Conservation (phyloP, 2,329 filamentous ascomycete species). For the Colletotrichum sidae region DNA sequence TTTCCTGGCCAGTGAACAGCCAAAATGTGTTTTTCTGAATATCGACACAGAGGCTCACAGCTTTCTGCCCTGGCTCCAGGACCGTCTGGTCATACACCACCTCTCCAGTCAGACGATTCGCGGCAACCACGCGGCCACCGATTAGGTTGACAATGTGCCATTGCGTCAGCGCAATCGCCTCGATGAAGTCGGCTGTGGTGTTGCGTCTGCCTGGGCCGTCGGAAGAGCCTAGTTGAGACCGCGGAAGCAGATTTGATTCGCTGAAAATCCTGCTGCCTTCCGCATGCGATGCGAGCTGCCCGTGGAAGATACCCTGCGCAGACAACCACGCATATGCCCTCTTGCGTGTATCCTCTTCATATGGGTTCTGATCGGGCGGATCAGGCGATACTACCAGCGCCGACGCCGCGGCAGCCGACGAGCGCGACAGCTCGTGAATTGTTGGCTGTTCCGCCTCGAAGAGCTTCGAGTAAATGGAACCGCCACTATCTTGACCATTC, state of each 20-base stretch:
- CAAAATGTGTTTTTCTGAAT: conserved; percentile 97
- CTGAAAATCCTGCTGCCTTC: conserved; percentile 81
- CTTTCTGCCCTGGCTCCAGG: conserved; percentile 80
- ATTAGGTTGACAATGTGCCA: conserved; percentile 92
- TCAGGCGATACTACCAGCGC: conserved; percentile 83
- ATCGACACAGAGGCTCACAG: conserved; percentile 88
- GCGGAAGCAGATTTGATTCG: conserved; percentile 81
- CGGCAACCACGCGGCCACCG: conserved; percentile 83
- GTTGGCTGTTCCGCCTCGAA: conserved; percentile 89
- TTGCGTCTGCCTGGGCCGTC: conserved; percentile 65
- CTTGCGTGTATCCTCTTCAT: conserved; percentile 71
- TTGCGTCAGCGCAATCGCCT: conserved; percentile 86
- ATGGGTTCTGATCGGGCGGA: conserved; percentile 62
- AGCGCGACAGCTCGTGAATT: conserved; percentile 76
- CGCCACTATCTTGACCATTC: conserved; percentile 80
- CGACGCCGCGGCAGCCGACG: conserved; percentile 70
- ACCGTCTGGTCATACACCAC: conserved; percentile 91
- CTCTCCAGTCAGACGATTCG: conserved; percentile 87
- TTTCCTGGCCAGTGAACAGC: conserved; percentile 91
- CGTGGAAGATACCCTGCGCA: conserved; percentile 87
- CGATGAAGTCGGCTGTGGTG: conserved; percentile 77
- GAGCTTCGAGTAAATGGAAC: conserved; percentile 86
- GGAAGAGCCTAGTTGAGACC: conserved; percentile 68
- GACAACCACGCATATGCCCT: conserved; percentile 91
- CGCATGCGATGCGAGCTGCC: conserved; percentile 75